Base-by-base conservation (phyloP, 2,329 filamentous ascomycete genomes). In the Apiospora marii region DNA sequence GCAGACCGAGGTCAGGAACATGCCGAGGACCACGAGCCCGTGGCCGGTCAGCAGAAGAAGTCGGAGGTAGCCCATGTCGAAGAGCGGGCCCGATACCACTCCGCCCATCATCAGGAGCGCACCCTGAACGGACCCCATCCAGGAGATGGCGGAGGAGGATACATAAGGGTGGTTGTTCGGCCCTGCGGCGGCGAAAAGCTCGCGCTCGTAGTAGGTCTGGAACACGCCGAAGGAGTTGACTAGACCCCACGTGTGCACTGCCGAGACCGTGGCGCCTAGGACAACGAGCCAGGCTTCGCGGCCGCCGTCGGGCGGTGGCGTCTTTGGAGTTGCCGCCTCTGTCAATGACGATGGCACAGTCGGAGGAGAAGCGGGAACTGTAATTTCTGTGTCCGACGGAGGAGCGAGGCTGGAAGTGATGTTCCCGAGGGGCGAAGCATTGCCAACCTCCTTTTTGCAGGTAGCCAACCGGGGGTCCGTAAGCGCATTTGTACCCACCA, bases 181-280 rank as follows among this genome's bases (percentile, higher is more conserved):
- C n/a, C n/a, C 49, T 8, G 8, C 49, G 27, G n/a, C 13, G 49
- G 85, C 87, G 30, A 85, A 83, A 1, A 84, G 81, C 73, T 82
- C 78, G 64, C 80, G 74, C n/a, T 85, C 83, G 79, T 89, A 89
- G 74, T 87, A 89, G 14, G 85, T 85, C 76, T 89, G 86, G 75
- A 86, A 89, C 51, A 85, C 83, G 69, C 87, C 87, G 79, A 87
- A 89, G 7, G 83, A 85, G 72, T 87, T 87, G 71, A 88, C 83
- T 14, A 88, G 78, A 13, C 83, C 79, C 85, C 85, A 87, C 76
- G 84, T 85, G 74, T 86, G 85, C 73, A 87, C 85, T 72, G 85
- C 85, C 13, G 84, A 74, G 67, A 86, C 82, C 71, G 83, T 85
- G 0, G 84, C 82, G 1, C 83, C 84, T 13, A 84, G 49, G 6